Evolutionary conservation across 257 asterid genomes (phyloP).

Genomic region (Anisodus tanguticus): DNA sequence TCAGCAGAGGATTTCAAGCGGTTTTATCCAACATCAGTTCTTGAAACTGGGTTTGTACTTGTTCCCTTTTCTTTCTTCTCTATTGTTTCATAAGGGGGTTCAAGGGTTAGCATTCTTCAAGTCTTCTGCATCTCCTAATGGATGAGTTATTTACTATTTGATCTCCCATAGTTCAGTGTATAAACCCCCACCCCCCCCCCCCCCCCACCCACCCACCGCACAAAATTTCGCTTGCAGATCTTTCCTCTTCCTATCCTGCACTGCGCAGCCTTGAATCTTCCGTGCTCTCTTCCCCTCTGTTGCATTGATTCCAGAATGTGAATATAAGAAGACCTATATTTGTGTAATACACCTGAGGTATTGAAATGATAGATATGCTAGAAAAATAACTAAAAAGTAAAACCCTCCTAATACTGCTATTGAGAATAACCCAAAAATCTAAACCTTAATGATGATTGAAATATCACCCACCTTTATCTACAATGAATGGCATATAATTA

Average conservation of each 20-base stretch:
- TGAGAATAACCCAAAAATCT: conserved; percentile 7
- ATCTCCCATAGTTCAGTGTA: neutral
- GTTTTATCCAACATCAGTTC: conserved; percentile 91
- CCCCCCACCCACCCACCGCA: no score
- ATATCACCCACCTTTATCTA: neutral
- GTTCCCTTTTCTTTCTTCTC: neutral
- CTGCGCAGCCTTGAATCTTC: neutral
- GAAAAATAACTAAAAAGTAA: neutral
- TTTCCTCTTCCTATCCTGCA: neutral
- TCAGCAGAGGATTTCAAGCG: conserved; percentile 78
- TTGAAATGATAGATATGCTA: neutral
- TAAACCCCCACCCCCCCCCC: neutral
- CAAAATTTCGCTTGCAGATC: neutral
- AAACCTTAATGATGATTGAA: neutral
- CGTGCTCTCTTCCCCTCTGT: neutral
- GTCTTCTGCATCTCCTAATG: conserved; percentile 13
- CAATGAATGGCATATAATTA: neutral
- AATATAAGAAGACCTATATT: neutral
- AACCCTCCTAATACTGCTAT: neutral
- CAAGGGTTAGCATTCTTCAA: conserved; percentile 18
- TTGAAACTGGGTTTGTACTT: conserved; percentile 83
- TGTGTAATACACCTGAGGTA: neutral
- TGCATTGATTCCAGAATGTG: conserved; percentile 1
- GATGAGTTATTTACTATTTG: conserved; percentile 21
- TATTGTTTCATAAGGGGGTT: conserved; percentile 15